Conservation (phyloP, 768 basidiomycete species). For the Termitomyces sp. region DNA sequence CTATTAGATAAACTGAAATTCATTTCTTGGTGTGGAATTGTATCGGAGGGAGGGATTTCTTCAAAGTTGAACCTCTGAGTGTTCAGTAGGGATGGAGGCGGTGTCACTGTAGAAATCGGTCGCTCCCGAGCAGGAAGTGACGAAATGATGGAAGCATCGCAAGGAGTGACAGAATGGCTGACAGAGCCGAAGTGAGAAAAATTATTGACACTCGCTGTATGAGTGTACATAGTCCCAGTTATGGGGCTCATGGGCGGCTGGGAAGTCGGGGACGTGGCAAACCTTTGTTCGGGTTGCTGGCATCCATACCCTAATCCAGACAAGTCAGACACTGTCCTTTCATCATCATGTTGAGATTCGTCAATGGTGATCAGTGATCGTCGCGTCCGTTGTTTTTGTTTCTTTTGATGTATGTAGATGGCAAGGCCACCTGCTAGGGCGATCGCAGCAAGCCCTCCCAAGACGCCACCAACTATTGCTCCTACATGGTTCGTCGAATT, state of each 20-base stretch:
- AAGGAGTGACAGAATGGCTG: constrained; percentile 12
- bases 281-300: constrained; percentile 14
- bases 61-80: constrained; percentile 16
- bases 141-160: constrained; percentile 10
- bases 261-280: constrained; percentile 18
- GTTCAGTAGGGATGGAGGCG: constrained; percentile 6
- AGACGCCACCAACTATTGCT: constrained; percentile 39
- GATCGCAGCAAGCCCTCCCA: constrained; percentile 33
- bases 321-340: constrained; percentile 13
- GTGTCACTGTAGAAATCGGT: constrained; percentile 9
- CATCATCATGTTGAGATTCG: constrained; percentile 1
- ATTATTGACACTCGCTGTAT: constrained; percentile 24
- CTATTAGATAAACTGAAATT: constrained; percentile 16
- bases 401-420: constrained; percentile 21
- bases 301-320: constrained; percentile 14
- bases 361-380: neutral
- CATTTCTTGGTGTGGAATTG: constrained; percentile 4
- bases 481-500: constrained; percentile 19
- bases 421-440: constrained; percentile 20
- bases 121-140: constrained; percentile 7
- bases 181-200: constrained; percentile 26
- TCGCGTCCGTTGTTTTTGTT: constrained; percentile 2
- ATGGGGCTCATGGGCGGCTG: constrained; percentile 21
- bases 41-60: constrained; percentile 13
- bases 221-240: constrained; percentile 21